Conservation (phyloP, 2,329 filamentous ascomycete species). For the Neofusicoccum cordaticola region DNA sequence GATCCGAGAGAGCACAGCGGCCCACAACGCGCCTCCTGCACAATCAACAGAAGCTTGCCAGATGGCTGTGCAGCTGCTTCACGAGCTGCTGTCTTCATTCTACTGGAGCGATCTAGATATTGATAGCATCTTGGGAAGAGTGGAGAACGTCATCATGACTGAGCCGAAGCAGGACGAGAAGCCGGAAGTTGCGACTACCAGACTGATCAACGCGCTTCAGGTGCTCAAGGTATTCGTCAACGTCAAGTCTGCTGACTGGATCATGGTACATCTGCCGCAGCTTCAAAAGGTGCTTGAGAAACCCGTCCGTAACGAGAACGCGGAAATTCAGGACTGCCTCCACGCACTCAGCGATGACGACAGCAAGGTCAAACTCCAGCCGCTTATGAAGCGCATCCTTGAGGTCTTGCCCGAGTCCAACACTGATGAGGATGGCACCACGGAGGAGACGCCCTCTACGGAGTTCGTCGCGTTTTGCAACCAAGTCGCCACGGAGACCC, state of each 20-base stretch:
- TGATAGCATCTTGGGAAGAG: conserved; percentile 79
- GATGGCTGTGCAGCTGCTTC: conserved; percentile 77
- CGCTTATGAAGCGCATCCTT: conserved; percentile 77
- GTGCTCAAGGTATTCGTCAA: conserved; percentile 87
- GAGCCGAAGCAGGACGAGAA: conserved; percentile 56
- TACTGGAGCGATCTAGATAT: conserved; percentile 92
- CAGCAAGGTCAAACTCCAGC: conserved; percentile 61
- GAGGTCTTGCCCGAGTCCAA: conserved; percentile 80
- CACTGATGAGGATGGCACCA: conserved; percentile 80
- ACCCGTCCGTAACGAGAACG: conserved; percentile 79
- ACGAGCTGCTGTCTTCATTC: conserved; percentile 78
- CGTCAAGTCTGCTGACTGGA: conserved; percentile 86
- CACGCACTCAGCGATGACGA: conserved; percentile 72
- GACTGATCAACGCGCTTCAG: conserved; percentile 90
- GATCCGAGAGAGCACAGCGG: conserved; percentile 50
- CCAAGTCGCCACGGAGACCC: conserved; percentile 79
- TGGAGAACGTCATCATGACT: conserved; percentile 77
- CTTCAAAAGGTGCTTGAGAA: conserved; percentile 90
- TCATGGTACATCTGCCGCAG: conserved; percentile 70
- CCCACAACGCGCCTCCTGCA: conserved; percentile 42
- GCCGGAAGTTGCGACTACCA: conserved; percentile 72
- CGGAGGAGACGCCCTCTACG: conserved; percentile 71
- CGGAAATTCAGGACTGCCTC: conserved; percentile 90
- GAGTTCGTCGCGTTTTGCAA: conserved; percentile 86
- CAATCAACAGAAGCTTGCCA: conserved; percentile 75